Base-by-base conservation (phyloP, 179 eudicot species). In the Silene vulgaris region DNA sequence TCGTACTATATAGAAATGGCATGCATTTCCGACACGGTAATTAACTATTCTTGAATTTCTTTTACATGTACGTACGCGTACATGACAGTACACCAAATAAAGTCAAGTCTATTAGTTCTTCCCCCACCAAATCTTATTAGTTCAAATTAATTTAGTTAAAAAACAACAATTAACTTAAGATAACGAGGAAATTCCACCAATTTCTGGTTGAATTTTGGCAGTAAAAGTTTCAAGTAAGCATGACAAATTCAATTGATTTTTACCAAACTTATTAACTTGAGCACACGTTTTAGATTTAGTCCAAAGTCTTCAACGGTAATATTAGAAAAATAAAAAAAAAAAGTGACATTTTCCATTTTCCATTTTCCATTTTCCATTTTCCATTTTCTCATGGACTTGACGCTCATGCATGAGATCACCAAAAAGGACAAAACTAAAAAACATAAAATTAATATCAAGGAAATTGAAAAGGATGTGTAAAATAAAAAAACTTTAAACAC, bases 231-330 rank as follows among this genome's bases (percentile, higher is more conserved):
- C 0, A 12, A 43, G 16, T 2, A 40, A 69, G 28, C 57, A 2
- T 3, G 72, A 19, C 57, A n/a, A 50, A 16, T 32, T 70, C 16
- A 29, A 40, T 14, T 72, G 72, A 69, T 14, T 52, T 69, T 19
- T 40, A 19, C 72, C 72, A 69, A 69, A 69, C 54, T 19, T 69
- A 68, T 37, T 52, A 52, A 52, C 6, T 52, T 52, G 17, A 52
- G 17, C 59, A 21, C 72, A 43, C 16, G 71, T 66, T 40, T 69
- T 40, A 69, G 56, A 69, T 69, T 69, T 17, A 40, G 56, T 69
- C 72, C 32, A 69, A 69, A 69, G 72, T 19, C 63, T 37, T 45
- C 71, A 65, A 62, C 66, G 70, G 77, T 21, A 70, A 23, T 70
- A 74, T 74, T 74, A 45, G 35, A 70, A 70, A 70, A 52, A 13